These are phyloP conservation scores for Petasospora fabianii DNA, from an alignment of 1,139 yeast species.

Conservation along the genomic window DNA sequence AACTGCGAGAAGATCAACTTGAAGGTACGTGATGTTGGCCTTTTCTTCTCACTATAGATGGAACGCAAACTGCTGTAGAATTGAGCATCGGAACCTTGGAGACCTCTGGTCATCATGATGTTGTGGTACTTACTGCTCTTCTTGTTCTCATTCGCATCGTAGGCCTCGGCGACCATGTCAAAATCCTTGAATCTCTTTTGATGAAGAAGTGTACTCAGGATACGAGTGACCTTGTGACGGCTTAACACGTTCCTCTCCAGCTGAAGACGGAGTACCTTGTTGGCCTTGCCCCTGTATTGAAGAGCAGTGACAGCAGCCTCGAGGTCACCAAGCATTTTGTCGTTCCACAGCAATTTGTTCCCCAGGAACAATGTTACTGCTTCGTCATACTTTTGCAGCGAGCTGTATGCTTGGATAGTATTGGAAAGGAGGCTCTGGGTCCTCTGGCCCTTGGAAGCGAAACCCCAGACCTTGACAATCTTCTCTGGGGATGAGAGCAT, in stretches of 20 bases:
- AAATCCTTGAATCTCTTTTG: slow-evolving; percentile 4
- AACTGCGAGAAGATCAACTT: slow-evolving; percentile 33
- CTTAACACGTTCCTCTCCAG: slow-evolving; percentile 1
- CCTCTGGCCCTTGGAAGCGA: not conserved
- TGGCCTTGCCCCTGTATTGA: slow-evolving; percentile 3
- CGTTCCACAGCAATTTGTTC: slow-evolving; percentile 3
- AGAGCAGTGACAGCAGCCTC: slow-evolving; percentile 9
- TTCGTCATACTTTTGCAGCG: slow-evolving; percentile 4
- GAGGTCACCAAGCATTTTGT: slow-evolving; percentile 7
- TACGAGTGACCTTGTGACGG: slow-evolving; percentile 4
- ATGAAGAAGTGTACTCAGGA: slow-evolving; percentile 4
- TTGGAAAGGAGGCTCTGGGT: slow-evolving; percentile 5
- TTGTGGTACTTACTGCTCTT: slow-evolving; percentile 3
- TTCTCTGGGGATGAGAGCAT: slow-evolving; percentile 6
- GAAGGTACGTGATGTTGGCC: slow-evolving; percentile 29
- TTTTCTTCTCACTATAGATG: slow-evolving; percentile 5
- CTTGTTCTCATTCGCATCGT: not conserved
- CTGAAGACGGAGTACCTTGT: not conserved
- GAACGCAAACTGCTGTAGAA: slow-evolving; percentile 4
- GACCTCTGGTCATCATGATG: slow-evolving; percentile 11
- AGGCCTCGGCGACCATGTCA: slow-evolving; percentile 7
- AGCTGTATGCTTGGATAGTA: slow-evolving; percentile 11
- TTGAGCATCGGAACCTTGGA: slow-evolving; percentile 1
- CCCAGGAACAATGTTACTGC: not conserved
- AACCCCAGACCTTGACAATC: slow-evolving; percentile 9